Evolutionary conservation across 169 alveolate species (phyloP).

Genomic region (Eimeria zaria): DNA sequence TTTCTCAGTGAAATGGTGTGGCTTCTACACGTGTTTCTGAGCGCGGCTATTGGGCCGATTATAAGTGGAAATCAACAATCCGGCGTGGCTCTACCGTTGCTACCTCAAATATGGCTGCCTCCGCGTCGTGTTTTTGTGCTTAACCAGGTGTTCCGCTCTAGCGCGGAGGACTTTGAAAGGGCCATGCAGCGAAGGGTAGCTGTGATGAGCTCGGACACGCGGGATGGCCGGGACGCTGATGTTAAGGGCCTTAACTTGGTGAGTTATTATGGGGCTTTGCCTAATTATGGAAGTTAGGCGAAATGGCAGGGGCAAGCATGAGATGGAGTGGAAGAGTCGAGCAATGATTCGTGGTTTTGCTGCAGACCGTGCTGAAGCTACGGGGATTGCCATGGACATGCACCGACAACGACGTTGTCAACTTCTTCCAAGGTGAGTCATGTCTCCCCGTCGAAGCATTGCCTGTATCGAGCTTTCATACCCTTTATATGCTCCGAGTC

Average conservation of each 20-base stretch:
- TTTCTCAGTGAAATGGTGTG: background rate
- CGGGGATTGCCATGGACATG: slow-evolving; percentile 90
- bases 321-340: background rate
- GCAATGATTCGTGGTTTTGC: background rate
- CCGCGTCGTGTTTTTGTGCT: background rate
- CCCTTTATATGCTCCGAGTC: background rate
- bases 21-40: background rate
- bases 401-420: slow-evolving; percentile 85
- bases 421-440: slow-evolving; percentile 84
- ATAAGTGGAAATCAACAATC: background rate
- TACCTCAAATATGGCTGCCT: background rate
- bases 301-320: background rate
- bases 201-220: slow-evolving; percentile 50
- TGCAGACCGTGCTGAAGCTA: slow-evolving; percentile 84
- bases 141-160: slow-evolving; percentile 78
- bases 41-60: background rate
- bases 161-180: slow-evolving; percentile 76
- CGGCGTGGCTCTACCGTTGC: background rate
- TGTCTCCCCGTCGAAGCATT: background rate
- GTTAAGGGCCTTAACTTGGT: slow-evolving; percentile 74
- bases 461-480: background rate
- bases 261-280: background rate
- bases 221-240: slow-evolving; percentile 76
- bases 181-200: slow-evolving; percentile 79
- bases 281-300: background rate